Conservation (phyloP, 2,329 filamentous ascomycete species). For the Dissoconium aciculare region DNA sequence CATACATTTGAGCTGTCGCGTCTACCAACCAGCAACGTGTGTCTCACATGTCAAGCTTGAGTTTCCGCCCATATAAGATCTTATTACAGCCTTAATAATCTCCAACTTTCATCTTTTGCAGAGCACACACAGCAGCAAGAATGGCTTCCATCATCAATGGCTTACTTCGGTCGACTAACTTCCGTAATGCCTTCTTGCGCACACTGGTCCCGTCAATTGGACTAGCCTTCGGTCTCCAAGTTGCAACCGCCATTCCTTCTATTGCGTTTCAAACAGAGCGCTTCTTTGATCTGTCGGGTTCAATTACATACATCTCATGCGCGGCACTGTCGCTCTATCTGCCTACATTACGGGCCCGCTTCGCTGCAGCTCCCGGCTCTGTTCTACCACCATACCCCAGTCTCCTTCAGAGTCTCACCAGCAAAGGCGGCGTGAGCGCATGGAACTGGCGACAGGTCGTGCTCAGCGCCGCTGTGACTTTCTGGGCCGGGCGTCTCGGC, state of each 20-base stretch:
- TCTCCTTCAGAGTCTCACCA: conserved; percentile 32
- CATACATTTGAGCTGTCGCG: no score
- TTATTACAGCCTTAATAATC: no score
- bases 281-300: conserved; percentile 55
- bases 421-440: conserved; percentile 27
- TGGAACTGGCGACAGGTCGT: conserved; percentile 50
- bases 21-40: no score
- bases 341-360: conserved; percentile 41
- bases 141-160: conserved; percentile 28
- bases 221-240: conserved; percentile 49
- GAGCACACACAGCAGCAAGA: no score
- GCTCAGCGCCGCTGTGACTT: conserved; percentile 38
- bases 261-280: conserved; percentile 46
- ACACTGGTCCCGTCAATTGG: conserved; percentile 47
- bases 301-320: conserved; percentile 50
- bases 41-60: no score
- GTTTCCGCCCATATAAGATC: no score
- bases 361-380: conserved; percentile 31
- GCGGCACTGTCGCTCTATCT: conserved; percentile 47
- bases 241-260: conserved; percentile 47
- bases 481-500: conserved; percentile 51
- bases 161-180: conserved; percentile 46
- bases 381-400: conserved; percentile 32
- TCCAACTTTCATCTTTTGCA: no score
- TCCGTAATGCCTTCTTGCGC: conserved; percentile 45